phyloP scores from a whole-genome alignment of 805 yeast genomes.

The Saccharomyces mikatae region DNA sequence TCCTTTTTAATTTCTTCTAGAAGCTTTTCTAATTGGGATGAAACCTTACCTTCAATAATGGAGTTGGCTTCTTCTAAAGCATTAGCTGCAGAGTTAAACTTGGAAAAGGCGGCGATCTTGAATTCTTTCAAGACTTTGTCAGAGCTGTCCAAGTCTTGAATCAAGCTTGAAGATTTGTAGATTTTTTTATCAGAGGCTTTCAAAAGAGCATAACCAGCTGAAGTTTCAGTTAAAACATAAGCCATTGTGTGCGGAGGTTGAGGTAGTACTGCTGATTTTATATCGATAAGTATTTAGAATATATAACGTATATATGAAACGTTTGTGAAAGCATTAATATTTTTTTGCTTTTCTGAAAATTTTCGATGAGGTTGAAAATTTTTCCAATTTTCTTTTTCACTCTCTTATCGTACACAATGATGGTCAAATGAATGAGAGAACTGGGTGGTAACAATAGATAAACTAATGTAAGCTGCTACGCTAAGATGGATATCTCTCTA shows the following conservation, averaged over 20 bases:
- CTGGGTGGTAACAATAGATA: background rate
- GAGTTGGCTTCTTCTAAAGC: conserved; percentile 94
- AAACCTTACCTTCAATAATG: conserved; percentile 87
- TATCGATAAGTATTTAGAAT: background rate
- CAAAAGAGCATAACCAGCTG: conserved; percentile 97
- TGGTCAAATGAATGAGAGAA: background rate
- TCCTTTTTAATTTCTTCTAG: conserved; percentile 69
- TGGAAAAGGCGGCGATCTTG: conserved; percentile 91
- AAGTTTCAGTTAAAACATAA: conserved; percentile 90
- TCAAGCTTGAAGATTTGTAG: conserved; percentile 69
- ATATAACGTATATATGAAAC: background rate
- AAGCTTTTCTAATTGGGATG: conserved; percentile 69
- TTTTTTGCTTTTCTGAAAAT: conserved; percentile 7
- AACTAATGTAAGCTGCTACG: background rate
- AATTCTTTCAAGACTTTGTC: conserved; percentile 84
- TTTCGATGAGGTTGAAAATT: conserved; percentile 18
- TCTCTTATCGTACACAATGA: background rate
- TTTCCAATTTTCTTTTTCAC: background rate
- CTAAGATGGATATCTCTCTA: background rate
- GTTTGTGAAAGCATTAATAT: background rate
- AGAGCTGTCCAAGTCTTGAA: conserved; percentile 70
- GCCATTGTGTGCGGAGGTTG: conserved; percentile 42
- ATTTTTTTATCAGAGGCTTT: conserved; percentile 97
- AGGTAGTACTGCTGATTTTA: background rate
- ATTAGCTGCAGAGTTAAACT: conserved; percentile 87